phyloP scores from a whole-genome alignment of 331 rosid genomes.

The Rosa hybrid region DNA sequence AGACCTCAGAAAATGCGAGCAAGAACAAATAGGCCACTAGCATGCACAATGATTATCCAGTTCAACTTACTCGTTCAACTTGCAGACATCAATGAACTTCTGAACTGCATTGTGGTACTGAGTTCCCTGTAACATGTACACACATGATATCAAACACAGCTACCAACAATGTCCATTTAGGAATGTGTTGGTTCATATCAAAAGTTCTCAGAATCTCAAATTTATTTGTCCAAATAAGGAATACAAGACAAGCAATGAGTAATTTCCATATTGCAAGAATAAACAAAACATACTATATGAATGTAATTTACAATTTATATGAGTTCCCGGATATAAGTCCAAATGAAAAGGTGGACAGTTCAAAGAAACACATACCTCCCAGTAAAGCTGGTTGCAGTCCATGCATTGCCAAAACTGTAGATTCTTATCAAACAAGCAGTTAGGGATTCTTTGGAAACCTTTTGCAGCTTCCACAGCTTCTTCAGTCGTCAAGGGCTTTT shows the following conservation, averaged over 20 bases:
- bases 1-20: conserved; percentile 28
- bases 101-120: conserved; percentile 71
- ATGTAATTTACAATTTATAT: not conserved
- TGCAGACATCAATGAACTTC: conserved; percentile 72
- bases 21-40: conserved; percentile 31
- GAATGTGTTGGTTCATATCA: conserved; percentile 18
- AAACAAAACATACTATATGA: not conserved
- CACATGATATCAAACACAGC: conserved; percentile 27
- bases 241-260: not conserved
- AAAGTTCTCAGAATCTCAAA: conserved; percentile 1
- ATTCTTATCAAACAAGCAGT: conserved; percentile 75
- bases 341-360: not conserved
- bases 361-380: conserved; percentile 64
- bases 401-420: conserved; percentile 85
- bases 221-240: conserved; percentile 6
- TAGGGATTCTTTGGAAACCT: conserved; percentile 81
- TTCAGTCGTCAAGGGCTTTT: conserved; percentile 72
- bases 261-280: not conserved
- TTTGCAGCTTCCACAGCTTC: conserved; percentile 84
- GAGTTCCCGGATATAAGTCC: not conserved
- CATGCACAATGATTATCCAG: conserved; percentile 33
- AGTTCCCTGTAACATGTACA: conserved; percentile 49
- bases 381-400: conserved; percentile 83
- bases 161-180: not conserved
- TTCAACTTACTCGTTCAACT: conserved; percentile 58